A percentile compares a stretch with the other conserved stretches of the same genome.
Conservation (phyloP, 352 stramenopile species). For the Aphanomyces invadans region DNA sequence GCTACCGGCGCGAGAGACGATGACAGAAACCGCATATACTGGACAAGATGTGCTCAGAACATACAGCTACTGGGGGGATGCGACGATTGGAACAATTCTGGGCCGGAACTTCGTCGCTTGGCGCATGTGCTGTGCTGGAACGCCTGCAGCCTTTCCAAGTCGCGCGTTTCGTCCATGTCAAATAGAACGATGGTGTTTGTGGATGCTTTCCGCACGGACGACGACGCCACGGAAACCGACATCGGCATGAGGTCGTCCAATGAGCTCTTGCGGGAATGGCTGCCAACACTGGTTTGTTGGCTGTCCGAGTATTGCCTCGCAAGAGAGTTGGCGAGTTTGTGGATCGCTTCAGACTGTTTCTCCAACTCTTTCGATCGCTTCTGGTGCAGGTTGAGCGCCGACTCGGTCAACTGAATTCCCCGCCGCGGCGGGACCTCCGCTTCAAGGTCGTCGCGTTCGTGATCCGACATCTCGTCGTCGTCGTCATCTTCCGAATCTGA, state of each 20-base stretch:
- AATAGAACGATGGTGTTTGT: conserved; percentile 10
- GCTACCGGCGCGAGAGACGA: no score
- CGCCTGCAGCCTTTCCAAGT: background rate
- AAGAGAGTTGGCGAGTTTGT: background rate
- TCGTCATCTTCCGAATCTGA: conserved; percentile 16
- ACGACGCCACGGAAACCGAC: background rate
- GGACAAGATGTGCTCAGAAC: conserved; percentile 1
- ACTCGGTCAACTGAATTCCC: background rate
- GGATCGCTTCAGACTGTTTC: conserved; percentile 39
- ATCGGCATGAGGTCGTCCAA: background rate
- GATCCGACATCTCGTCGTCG: background rate
- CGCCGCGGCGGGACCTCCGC: background rate
- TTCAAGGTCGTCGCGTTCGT: background rate
- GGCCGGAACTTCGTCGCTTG: conserved; percentile 14
- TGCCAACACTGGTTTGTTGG: background rate
- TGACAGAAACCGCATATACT: no score
- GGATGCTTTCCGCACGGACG: background rate
- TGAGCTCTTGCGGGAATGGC: conserved; percentile 19
- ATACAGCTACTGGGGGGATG: conserved; percentile 1
- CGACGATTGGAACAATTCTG: conserved; percentile 1
- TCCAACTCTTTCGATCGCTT: conserved; percentile 60
- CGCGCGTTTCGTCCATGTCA: conserved; percentile 6
- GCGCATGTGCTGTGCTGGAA: conserved; percentile 15
- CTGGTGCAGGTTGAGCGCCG: conserved; percentile 9
- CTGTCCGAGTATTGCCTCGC: conserved; percentile 1